These are phyloP conservation scores for Ganoderma meredithae DNA, from an alignment of 1,284 basidiomycete genomes.

Conservation along the genomic window DNA sequence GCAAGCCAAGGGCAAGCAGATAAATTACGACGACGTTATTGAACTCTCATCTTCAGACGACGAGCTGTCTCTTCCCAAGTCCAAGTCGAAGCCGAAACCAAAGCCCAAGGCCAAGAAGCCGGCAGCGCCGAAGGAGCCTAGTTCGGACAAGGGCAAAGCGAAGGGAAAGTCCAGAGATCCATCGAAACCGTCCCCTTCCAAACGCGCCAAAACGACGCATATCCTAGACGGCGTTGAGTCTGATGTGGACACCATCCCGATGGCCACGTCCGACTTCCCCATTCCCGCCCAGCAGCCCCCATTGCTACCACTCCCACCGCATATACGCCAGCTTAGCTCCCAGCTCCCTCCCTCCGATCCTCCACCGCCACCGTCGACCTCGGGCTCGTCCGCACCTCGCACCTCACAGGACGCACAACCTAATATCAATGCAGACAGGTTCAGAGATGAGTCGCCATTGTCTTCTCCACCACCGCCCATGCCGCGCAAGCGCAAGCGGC, in stretches of 20 bases:
- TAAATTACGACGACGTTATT: conserved; percentile 37
- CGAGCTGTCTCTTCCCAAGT: conserved; percentile 34
- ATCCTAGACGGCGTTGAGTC: conserved; percentile 31
- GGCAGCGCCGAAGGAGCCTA: conserved; percentile 19
- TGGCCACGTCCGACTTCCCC: conserved; percentile 40
- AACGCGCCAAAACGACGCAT: conserved; percentile 30
- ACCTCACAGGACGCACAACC: conserved; percentile 13
- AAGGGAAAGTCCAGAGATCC: conserved; percentile 18
- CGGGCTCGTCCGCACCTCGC: conserved; percentile 21
- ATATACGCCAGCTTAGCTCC: conserved; percentile 27
- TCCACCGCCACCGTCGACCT: conserved; percentile 38
- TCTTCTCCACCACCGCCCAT: conserved; percentile 39
- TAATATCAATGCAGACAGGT: not conserved
- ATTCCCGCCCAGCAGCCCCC: conserved; percentile 2
- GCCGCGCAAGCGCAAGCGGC: conserved; percentile 40
- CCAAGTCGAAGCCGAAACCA: conserved; percentile 30
- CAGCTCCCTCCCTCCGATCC: conserved; percentile 46
- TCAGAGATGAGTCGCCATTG: conserved; percentile 31
- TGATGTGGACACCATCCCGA: conserved; percentile 37
- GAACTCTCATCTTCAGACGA: conserved; percentile 43
- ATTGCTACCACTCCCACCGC: conserved; percentile 4
- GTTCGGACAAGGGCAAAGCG: conserved; percentile 15
- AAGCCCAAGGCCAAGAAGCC: conserved; percentile 27
- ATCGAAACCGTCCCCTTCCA: conserved; percentile 23
- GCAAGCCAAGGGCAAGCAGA: conserved; percentile 28